Percentiles rank a stretch among this genome's conserved stretches.
These are phyloP conservation scores for Plenodomus lindquistii DNA, from an alignment of 2,329 filamentous ascomycete genomes.

Conservation along the genomic window DNA sequence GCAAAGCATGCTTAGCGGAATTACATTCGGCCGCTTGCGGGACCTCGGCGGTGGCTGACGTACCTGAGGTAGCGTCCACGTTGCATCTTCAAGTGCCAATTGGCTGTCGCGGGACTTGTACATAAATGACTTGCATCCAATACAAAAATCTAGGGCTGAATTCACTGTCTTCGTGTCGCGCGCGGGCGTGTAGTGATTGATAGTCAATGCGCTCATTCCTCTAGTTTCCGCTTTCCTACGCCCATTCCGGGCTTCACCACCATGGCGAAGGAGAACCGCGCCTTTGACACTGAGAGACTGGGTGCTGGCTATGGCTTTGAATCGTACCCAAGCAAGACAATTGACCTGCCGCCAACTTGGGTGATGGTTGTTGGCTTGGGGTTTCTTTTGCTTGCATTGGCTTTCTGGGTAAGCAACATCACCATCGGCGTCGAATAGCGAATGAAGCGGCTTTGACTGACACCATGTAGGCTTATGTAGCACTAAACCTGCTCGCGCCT, in stretches of 20 bases:
- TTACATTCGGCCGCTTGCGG: constrained; percentile 1
- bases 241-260: constrained; percentile 5
- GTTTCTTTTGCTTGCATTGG: constrained; percentile 28
- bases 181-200: neutral
- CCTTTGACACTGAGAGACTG: constrained; percentile 27
- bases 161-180: neutral
- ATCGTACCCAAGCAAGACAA: constrained; percentile 20
- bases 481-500: constrained; percentile 77
- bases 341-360: constrained; percentile 41
- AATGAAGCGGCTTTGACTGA: neutral
- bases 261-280: constrained; percentile 28
- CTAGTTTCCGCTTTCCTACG: constrained; percentile 4
- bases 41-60: constrained; percentile 11
- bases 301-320: constrained; percentile 34
- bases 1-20: neutral
- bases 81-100: constrained; percentile 38
- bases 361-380: constrained; percentile 28
- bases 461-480: constrained; percentile 61
- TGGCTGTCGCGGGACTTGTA: constrained; percentile 23
- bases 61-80: constrained; percentile 36
- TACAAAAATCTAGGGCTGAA: neutral
- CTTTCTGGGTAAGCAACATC: constrained; percentile 31
- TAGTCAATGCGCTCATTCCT: neutral
- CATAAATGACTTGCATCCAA: constrained; percentile 1
- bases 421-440: neutral